These are phyloP conservation scores for Aspergillus sclerotialis DNA, from an alignment of 2,329 filamentous ascomycete species.

Conservation along the genomic window DNA sequence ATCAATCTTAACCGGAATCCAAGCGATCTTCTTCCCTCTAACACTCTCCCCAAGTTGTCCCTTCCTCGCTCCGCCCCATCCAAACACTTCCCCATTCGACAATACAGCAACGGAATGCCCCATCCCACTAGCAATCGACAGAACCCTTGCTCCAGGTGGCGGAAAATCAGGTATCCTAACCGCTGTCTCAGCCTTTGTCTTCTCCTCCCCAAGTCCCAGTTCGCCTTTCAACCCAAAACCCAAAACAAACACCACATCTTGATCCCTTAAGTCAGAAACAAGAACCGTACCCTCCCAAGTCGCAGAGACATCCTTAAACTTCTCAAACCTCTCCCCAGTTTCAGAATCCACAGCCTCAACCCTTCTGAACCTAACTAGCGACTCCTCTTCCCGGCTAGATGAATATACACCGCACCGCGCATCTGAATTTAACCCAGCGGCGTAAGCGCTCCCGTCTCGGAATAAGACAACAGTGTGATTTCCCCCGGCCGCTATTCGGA, in stretches of 20 bases:
- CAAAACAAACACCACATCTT: conserved; percentile 50
- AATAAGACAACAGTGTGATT: conserved; percentile 78
- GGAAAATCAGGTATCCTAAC: conserved; percentile 57
- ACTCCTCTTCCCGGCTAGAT: neutral
- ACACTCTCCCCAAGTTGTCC: conserved; percentile 66
- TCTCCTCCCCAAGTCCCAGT: conserved; percentile 52
- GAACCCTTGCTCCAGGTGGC: conserved; percentile 50
- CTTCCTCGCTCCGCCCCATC: conserved; percentile 83
- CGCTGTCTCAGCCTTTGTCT: conserved; percentile 27
- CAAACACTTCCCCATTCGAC: conserved; percentile 68
- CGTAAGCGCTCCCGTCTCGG: conserved; percentile 53
- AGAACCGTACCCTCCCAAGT: conserved; percentile 72
- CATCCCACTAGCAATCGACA: conserved; percentile 65
- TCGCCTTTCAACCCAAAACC: conserved; percentile 67
- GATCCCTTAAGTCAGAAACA: conserved; percentile 41
- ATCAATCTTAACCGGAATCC: conserved; percentile 56
- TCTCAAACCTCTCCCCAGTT: conserved; percentile 11
- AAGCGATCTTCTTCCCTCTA: conserved; percentile 41
- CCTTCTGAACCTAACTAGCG: conserved; percentile 19
- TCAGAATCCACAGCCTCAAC: conserved; percentile 13
- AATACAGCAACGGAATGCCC: conserved; percentile 70
- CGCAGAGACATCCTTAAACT: conserved; percentile 52
- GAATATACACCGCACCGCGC: conserved; percentile 34
- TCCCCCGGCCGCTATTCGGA: conserved; percentile 58
- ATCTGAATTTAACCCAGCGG: conserved; percentile 55